phyloP scores from a whole-genome alignment of 768 basidiomycete genomes.

The Agaricus sinodeliciosus region DNA sequence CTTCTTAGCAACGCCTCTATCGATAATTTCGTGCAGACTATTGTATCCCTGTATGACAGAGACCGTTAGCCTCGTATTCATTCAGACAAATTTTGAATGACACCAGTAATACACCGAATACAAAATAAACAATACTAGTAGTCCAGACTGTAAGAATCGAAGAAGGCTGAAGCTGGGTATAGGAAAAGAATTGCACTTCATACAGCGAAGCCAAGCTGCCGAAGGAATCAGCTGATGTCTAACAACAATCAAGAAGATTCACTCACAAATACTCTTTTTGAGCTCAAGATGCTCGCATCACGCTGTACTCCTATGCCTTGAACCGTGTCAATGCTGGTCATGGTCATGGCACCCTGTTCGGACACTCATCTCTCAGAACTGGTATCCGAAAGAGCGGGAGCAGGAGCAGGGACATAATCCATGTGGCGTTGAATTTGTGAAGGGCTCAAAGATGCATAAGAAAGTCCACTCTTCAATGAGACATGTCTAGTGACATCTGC shows the following conservation, averaged over 20 bases:
- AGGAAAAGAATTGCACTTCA: not conserved
- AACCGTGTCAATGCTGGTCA: not conserved
- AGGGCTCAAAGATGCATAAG: slow-evolving; percentile 3
- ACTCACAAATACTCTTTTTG: not conserved
- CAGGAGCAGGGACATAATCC: not conserved
- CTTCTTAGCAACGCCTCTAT: not conserved
- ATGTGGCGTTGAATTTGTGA: slow-evolving; percentile 3
- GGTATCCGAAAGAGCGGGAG: not conserved
- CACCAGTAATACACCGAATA: not conserved
- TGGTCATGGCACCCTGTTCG: not conserved
- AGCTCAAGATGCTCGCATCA: not conserved
- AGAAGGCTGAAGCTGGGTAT: not conserved
- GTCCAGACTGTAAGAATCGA: not conserved
- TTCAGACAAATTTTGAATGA: not conserved
- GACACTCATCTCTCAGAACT: not conserved
- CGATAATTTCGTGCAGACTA: not conserved
- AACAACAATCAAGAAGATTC: not conserved
- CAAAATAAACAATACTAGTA: not conserved
- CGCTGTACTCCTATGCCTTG: not conserved
- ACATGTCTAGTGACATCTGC: not conserved
- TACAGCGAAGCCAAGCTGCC: slow-evolving; percentile 1
- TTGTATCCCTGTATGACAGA: not conserved
- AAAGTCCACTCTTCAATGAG: slow-evolving; percentile 1
- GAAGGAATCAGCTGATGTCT: not conserved
- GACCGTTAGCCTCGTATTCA: not conserved